A percentile compares a stretch with the other conserved stretches of the same genome.
phyloP scores from a whole-genome alignment of 352 stramenopile species.

The Peronosclerospora sorghi region DNA sequence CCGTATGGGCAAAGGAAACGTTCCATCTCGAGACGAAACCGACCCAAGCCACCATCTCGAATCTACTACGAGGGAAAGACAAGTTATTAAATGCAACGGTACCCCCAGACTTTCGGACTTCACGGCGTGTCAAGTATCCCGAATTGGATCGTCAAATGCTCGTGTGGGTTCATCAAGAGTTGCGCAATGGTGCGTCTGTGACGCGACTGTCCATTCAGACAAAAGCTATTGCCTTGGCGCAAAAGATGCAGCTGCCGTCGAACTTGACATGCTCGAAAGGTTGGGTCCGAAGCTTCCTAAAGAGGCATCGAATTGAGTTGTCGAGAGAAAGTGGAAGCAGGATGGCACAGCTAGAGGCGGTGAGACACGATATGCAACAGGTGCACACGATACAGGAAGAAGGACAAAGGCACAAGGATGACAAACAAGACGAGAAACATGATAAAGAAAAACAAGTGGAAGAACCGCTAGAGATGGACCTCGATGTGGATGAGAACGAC shows the following conservation, averaged over 20 bases:
- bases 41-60: slow-evolving; percentile 60
- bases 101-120: slow-evolving; percentile 30
- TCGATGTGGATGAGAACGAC: slow-evolving; percentile 1
- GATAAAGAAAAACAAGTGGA: neutral
- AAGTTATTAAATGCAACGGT: slow-evolving; percentile 32
- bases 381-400: neutral
- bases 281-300: slow-evolving; percentile 52
- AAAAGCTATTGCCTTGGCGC: slow-evolving; percentile 22
- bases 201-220: slow-evolving; percentile 27
- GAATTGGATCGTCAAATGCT: slow-evolving; percentile 38
- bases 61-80: slow-evolving; percentile 37
- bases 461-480: neutral
- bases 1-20: slow-evolving; percentile 40
- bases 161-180: slow-evolving; percentile 30
- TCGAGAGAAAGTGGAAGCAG: slow-evolving; percentile 8
- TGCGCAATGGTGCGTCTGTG: slow-evolving; percentile 14
- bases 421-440: neutral
- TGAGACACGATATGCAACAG: neutral
- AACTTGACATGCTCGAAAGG: slow-evolving; percentile 48
- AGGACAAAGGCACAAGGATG: neutral
- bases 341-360: neutral
- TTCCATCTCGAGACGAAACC: slow-evolving; percentile 35
- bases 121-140: slow-evolving; percentile 35
- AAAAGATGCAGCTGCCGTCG: slow-evolving; percentile 26
- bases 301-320: slow-evolving; percentile 36